Evolutionary conservation across 768 basidiomycete genomes (phyloP).

Genomic region (Suillus cothurnatus): DNA sequence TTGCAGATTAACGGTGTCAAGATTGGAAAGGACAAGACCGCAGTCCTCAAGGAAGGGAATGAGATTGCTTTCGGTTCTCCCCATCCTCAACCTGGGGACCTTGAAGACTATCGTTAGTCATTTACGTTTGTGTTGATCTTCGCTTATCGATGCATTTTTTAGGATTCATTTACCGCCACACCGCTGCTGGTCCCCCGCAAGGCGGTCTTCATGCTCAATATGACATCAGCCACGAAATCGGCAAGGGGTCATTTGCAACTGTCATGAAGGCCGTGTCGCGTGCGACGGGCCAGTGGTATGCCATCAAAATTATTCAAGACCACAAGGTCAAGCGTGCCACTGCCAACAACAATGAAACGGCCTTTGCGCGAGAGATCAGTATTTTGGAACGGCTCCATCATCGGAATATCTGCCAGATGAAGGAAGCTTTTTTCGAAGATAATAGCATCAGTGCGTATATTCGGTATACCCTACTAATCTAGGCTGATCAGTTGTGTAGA

Average conservation of each 20-base stretch:
- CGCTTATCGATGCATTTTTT: not conserved
- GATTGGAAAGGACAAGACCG: slow-evolving; percentile 41
- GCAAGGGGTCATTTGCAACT: slow-evolving; percentile 89
- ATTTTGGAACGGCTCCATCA: slow-evolving; percentile 81
- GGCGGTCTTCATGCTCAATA: slow-evolving; percentile 66
- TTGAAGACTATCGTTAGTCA: slow-evolving; percentile 76
- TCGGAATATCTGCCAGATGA: slow-evolving; percentile 78
- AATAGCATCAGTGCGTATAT: slow-evolving; percentile 57
- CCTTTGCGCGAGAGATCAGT: slow-evolving; percentile 71
- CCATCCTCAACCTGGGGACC: slow-evolving; percentile 44
- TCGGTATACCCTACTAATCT: not conserved
- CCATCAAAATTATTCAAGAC: slow-evolving; percentile 84
- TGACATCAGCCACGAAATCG: slow-evolving; percentile 71
- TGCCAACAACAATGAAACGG: slow-evolving; percentile 33
- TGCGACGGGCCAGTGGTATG: slow-evolving; percentile 71
- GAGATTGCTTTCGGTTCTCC: slow-evolving; percentile 84
- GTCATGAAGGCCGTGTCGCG: slow-evolving; percentile 83
- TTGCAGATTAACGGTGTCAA: slow-evolving; percentile 41
- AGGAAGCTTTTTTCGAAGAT: slow-evolving; percentile 74
- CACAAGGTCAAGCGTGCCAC: slow-evolving; percentile 44
- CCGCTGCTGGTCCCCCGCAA: slow-evolving; percentile 49
- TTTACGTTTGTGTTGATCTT: not conserved
- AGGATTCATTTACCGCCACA: slow-evolving; percentile 77
- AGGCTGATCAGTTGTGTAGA: slow-evolving; percentile 46
- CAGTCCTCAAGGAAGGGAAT: slow-evolving; percentile 62